Base-by-base conservation (phyloP, 768 basidiomycete species). In the Glaciozyma martinii region DNA sequence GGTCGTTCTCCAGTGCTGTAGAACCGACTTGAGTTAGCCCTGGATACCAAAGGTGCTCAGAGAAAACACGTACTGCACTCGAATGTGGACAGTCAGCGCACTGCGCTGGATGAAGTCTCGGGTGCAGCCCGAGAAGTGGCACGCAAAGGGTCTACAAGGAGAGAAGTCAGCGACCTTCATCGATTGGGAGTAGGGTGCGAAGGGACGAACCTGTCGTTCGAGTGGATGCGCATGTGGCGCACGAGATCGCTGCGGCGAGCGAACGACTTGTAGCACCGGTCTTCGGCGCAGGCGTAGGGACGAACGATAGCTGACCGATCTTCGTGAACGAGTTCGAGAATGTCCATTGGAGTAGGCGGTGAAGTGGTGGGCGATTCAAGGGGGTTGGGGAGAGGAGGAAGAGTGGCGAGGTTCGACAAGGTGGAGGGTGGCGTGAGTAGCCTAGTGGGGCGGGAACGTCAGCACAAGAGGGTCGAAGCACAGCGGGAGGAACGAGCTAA, bases 81-180 rank as follows among this genome's bases (percentile, higher is more conserved):
- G 85, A 58, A 82, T 80, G 75, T 94, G 91, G 3, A 94, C 90
- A 66, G 89, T 88, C 63, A 94, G 79, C 32, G 90, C 90, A 25
- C 90, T 92, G 60, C 89, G 85, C 88, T 94, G 76, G 55, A 66
- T 66, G 65, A 67, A 71, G 76, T 78, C 78, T 74, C 52, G 67
- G 2, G 56, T 30, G 56, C 73, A 74, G 0, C 60, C 66, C 10
- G 56, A 49, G 56, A 55, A 74, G 61, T 57, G 75, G 72, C 64
- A 75, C 56, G 46, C 75, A 77, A 29, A 80, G 65, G 53, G 79
- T 74, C 72, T 74, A 62, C n/a, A 49, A 74, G 73, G 66, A 75
- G 75, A 76, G 6, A 69, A 72, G n/a, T 47, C 46, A 47, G 46
- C 46, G 18, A 9, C 42, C 42, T 43, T 18, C 42, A 10, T 10